Conservation (phyloP, 805 yeast genomes). For the Blastobotrys mokoenaii region DNA sequence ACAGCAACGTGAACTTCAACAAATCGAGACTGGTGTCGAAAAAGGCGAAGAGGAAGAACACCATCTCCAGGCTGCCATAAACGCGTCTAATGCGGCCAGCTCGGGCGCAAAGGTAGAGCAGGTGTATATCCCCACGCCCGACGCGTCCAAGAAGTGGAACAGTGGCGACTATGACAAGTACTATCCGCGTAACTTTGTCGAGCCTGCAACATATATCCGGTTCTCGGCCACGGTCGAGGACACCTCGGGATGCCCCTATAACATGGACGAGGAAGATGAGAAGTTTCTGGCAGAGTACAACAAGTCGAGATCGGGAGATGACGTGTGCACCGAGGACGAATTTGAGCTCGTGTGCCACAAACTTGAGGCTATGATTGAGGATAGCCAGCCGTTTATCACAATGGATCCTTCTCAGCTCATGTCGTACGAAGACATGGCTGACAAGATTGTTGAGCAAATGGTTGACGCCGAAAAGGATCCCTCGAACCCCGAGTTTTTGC, state of each 20-base stretch:
- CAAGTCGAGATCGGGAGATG: conserved; percentile 13
- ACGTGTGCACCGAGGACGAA: conserved; percentile 64
- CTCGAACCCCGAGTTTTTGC: conserved; percentile 25
- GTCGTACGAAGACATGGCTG: conserved; percentile 57
- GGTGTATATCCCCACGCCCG: conserved; percentile 93
- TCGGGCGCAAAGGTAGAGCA: conserved; percentile 40
- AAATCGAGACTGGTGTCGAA: conserved; percentile 95
- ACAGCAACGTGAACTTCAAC: conserved; percentile 77
- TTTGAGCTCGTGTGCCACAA: conserved; percentile 71
- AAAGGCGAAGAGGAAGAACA: conserved; percentile 96
- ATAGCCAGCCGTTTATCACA: conserved; percentile 78
- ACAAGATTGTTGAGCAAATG: conserved; percentile 31
- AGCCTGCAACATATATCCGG: conserved; percentile 75
- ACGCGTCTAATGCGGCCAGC: conserved; percentile 61
- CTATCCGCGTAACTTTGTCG: conserved; percentile 57
- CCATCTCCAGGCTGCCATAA: conserved; percentile 85
- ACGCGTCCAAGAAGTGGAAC: conserved; percentile 74
- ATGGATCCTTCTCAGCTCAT: conserved; percentile 78
- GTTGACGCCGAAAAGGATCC: conserved; percentile 52
- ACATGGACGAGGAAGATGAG: conserved; percentile 86
- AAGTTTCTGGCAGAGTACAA: conserved; percentile 45
- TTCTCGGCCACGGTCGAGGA: conserved; percentile 96
- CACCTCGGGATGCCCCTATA: conserved; percentile 75
- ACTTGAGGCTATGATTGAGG: conserved; percentile 65
- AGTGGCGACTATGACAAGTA: conserved; percentile 53